Base-by-base conservation (phyloP, 208 protist genomes). In the Crithidia brevicula region DNA sequence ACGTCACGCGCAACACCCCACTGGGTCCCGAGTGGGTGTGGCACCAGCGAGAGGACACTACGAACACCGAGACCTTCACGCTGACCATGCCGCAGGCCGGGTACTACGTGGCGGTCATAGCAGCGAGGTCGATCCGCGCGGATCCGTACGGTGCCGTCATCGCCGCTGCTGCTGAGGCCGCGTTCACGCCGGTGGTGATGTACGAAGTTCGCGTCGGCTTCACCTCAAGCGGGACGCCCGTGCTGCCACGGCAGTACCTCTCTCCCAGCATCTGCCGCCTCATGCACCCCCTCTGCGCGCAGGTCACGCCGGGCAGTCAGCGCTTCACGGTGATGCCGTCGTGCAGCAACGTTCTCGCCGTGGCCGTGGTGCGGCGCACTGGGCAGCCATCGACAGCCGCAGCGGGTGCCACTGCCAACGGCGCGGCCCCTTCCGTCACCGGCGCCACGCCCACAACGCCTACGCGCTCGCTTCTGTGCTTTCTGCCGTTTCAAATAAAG, bases 191-290 rank as follows among this genome's bases (percentile, higher is more conserved):
- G 15, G 59, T 94, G 27, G 79, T 93, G 3, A 59, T 54, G 0
- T 96, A 95, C 76, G 82, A 93, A 57, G 76, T 84, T 15, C 77
- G 83, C 20, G 83, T 94, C n/a, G 87, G 81, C 38, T 94, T 92
- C 71, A 85, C 88, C 15, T 74, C 85, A 47, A 59, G 74, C 27
- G 71, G 73, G 15, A 40, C 53, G 15, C 81, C 91, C 18, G 64
- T 86, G 53, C 65, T 94, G 46, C 89, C 91, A 20, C 87, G 87
- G 7, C 88, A 94, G 76, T 83, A 86, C 67, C 54, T 92, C 15
- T 85, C 79, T 3, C 91, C 91, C 0, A 79, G 70, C 42, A 60
- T 96, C 20, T 88, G 83, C 57, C 82, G 85, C 33, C 83, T 96
- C 46, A 62, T 96, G n/a, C 23, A 53, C 10, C 91, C 91, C 13